Evolutionary conservation across 2,329 filamentous ascomycete genomes (phyloP).

Genomic region (Meredithiella fracta): DNA sequence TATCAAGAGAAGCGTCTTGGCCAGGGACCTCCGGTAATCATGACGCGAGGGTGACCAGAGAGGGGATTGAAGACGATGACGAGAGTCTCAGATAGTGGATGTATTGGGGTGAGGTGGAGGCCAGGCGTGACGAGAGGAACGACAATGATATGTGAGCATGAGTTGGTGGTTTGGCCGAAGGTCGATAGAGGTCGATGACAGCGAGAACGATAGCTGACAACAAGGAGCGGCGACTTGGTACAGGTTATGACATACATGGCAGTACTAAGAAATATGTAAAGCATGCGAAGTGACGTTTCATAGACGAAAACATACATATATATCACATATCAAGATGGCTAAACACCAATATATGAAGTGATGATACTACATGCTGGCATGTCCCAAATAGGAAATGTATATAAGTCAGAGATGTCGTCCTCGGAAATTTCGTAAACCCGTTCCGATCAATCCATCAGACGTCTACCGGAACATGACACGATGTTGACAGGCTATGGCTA

Average conservation of each 20-base stretch:
- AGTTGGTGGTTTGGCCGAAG: no score
- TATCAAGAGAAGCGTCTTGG: neutral
- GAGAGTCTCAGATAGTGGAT: no score
- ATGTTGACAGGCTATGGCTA: neutral
- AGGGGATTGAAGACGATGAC: no score
- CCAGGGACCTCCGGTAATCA: neutral
- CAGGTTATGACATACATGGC: neutral
- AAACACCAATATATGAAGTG: neutral
- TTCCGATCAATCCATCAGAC: neutral
- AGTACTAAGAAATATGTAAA: neutral
- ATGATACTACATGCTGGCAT: neutral
- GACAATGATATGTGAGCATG: no score
- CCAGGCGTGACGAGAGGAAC: no score
- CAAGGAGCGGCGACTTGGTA: no score
- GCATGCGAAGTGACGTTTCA: neutral
- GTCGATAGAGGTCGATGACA: no score
- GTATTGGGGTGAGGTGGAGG: no score
- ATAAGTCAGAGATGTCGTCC: neutral
- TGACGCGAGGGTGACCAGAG: no score
- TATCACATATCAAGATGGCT: neutral
- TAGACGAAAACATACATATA: neutral
- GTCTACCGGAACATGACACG: neutral
- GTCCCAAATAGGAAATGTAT: neutral
- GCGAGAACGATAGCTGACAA: no score
- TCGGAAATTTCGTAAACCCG: neutral